A percentile compares a stretch with the other conserved stretches of the same genome.
phyloP scores from a whole-genome alignment of 441 rosid species.

The Jatropha multifida region DNA sequence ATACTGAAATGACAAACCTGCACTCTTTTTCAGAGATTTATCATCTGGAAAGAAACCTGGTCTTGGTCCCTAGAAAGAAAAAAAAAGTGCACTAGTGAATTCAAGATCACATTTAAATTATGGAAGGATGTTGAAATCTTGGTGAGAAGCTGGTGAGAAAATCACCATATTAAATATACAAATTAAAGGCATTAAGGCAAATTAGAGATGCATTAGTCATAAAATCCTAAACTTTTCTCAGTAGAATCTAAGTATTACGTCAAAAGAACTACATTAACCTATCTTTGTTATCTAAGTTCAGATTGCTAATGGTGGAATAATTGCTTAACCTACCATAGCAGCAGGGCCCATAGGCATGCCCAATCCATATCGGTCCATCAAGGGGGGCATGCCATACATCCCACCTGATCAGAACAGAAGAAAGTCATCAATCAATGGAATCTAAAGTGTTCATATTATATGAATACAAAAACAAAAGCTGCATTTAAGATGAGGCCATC shows the following conservation, averaged over 20 bases:
- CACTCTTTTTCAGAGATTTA: slow-evolving; percentile 63
- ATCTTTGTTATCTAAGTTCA: background rate
- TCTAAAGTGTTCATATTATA: background rate
- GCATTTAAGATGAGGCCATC: background rate
- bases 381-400: slow-evolving; percentile 84
- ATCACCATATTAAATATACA: background rate
- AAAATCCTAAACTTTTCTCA: background rate
- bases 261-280: background rate
- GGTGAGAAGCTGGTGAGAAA: background rate
- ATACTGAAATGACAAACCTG: slow-evolving; percentile 33
- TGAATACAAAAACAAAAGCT: background rate
- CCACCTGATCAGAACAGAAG: slow-evolving; percentile 48
- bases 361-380: slow-evolving; percentile 89
- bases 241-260: background rate
- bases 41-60: slow-evolving; percentile 83
- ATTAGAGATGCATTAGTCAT: background rate
- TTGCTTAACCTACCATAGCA: slow-evolving; percentile 61
- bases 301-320: slow-evolving; percentile 5
- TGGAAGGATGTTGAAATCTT: background rate
- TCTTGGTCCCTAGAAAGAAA: slow-evolving; percentile 72
- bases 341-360: slow-evolving; percentile 82
- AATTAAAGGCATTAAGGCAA: background rate
- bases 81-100: slow-evolving; percentile 20
- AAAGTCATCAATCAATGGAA: background rate
- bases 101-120: background rate